Evolutionary conservation across 257 asterid species (phyloP), one percentile per base, ranked within the genome.

Genomic region (Solanum phureja): DNA sequence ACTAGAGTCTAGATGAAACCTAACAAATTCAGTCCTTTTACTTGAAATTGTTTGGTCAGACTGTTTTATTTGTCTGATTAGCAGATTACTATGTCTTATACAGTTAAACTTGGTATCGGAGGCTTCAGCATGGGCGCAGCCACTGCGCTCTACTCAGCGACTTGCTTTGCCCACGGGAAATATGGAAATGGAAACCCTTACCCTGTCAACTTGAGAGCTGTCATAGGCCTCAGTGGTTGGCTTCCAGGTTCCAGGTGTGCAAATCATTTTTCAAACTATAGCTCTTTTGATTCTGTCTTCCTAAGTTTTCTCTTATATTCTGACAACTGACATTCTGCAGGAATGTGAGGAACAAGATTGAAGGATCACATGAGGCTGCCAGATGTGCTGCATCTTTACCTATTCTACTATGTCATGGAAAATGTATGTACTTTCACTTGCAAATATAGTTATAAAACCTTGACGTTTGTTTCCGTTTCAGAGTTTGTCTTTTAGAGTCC

Each of bases 71-170:
- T 14, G 56, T 46, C 52, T 86, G 88, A 44, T 82, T 19, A 83
- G 35, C 5, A 72, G 60, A 86, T 38, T 33, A 12, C 58, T 58
- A 86, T 35, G 69, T 38, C 44, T 81, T 89, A 90, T 93, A 94
- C 93, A 96, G 99, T 97, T 89, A 94, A 96, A 91, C 97, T 96
- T 87, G 99, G 98, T 19, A 92, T 96, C n/a, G 99, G 99, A 88
- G 99, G 99, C 87, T 97, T 97, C 93, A 95, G 99, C 89, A 95
- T 95, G 99, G 99, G 99, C n/a, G 98, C 96, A 74, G 99, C 99
- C 76, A 92, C 94, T 82, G 96, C 99, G 2, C 94, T 97, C 83
- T 95, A 95, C 88, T 97, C 99, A 49, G 99, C 94, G 23, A 93
- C 98, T 71, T 97, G 99, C 92, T 97, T 95, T 71, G 94, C 95